Evolutionary conservation across 805 yeast species (phyloP).

Genomic region (Diddensiella transvaalensis): DNA sequence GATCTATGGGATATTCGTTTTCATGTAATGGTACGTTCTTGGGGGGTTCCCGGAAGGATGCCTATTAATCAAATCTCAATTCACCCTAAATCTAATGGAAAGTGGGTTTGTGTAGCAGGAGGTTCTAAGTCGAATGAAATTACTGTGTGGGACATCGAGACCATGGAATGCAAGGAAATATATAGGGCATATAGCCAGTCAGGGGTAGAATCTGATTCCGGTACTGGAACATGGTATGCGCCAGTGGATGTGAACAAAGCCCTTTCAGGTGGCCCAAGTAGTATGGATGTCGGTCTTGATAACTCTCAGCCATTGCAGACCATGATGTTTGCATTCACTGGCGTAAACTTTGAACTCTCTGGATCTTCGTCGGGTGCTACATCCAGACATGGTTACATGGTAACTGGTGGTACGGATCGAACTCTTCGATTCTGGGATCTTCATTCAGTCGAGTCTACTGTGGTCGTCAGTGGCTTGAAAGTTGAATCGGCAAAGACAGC

Average conservation of each 20-base stretch:
- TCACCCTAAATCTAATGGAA: conserved; percentile 43
- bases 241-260: conserved; percentile 13
- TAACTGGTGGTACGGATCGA: conserved; percentile 34
- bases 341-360: conserved; percentile 14
- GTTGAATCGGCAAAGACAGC: conserved; percentile 20
- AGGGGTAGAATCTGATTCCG: conserved; percentile 18
- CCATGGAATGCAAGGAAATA: conserved; percentile 51
- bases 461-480: conserved; percentile 33
- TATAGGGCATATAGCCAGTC: conserved; percentile 26
- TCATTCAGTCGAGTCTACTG: conserved; percentile 31
- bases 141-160: conserved; percentile 72
- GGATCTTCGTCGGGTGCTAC: neutral
- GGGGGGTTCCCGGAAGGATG: conserved; percentile 48
- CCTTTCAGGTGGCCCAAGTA: neutral
- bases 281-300: neutral
- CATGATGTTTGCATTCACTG: conserved; percentile 3
- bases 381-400: conserved; percentile 20
- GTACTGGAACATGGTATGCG: conserved; percentile 8
- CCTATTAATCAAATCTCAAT: conserved; percentile 48
- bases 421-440: conserved; percentile 37
- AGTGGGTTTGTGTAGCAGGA: conserved; percentile 58
- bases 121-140: conserved; percentile 60
- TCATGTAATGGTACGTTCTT: conserved; percentile 53
- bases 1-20: conserved; percentile 82
- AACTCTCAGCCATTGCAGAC: neutral